Evolutionary conservation across 768 basidiomycete genomes (phyloP).

Genomic region (Mycena olivaceomarginata): DNA sequence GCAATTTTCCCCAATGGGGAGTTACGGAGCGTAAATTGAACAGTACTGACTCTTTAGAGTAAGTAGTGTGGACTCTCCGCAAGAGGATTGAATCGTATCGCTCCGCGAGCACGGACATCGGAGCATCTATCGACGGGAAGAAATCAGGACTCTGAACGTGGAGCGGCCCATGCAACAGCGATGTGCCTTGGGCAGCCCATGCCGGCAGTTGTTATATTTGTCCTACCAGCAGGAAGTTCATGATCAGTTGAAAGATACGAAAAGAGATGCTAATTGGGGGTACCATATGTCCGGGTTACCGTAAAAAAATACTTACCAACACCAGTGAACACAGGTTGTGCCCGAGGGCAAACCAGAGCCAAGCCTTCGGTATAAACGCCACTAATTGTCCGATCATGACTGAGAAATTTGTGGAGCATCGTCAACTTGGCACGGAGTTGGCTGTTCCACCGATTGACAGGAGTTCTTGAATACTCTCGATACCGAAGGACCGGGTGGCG

Average conservation of each 20-base stretch:
- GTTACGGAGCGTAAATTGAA: too few relatives aligned
- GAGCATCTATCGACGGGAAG: neutral
- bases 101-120: too few relatives aligned
- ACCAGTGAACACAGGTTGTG: too few relatives aligned
- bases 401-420: neutral
- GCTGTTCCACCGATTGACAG: slow-evolving; percentile 6
- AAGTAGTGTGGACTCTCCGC: neutral
- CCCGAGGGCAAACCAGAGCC: neutral
- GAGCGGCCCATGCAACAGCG: neutral
- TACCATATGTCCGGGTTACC: neutral
- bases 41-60: neutral
- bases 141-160: neutral
- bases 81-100: neutral
- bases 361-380: neutral
- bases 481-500: neutral
- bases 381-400: neutral
- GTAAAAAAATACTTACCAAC: neutral
- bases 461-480: neutral
- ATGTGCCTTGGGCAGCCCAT: neutral
- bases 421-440: slow-evolving; percentile 5
- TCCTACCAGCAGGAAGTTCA: too few relatives aligned
- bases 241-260: too few relatives aligned
- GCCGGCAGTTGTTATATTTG: too few relatives aligned
- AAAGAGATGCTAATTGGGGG: neutral
- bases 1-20: neutral